Evolutionary conservation across 2,329 filamentous ascomycete species (phyloP), one percentile per base, ranked within the genome.

Genomic region (Ophiognomonia clavigignenti-juglandacearum): DNA sequence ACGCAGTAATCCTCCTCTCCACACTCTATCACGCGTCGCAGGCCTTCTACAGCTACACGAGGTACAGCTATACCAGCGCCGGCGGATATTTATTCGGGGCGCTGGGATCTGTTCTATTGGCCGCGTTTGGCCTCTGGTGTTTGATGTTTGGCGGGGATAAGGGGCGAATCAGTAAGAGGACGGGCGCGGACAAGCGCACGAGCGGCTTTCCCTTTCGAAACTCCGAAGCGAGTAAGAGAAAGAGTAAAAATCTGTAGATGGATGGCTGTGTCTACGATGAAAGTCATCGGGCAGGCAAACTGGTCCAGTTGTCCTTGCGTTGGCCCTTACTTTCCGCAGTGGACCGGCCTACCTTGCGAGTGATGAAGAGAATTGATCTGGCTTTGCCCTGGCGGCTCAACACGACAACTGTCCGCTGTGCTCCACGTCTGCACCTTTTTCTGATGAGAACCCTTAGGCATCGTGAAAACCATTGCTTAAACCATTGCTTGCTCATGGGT

Each of bases 21-120:
- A 77, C 79, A 0, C 52, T 80, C 3, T 86, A 87, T 68, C 86
- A 92, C 63, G 67, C 72, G 16, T 58, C 72, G 0, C 71, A 73
- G 4, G 82, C 82, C 16, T 80, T 83, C 54, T 85, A 87, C 63
- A 74, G 78, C 59, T 93, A 91, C 66, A 73, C 74, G 40, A 77
- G 82, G 61, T 88, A 82, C 66, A 72, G 74, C n/a, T 65, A 69
- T 44, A 69, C 68, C 62, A 70, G 72, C 6, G 74, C 81, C 57
- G 70, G 75, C 10, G 77, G 74, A 0, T 86, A 83, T 59, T 65
- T 75, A 1, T 61, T 87, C 5, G 85, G 81, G 0, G 74, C 80
- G 53, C 56, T 76, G 2, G 80, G 75, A 18, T 83, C 75, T 54
- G 70, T 72, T 7, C 56, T 68, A 29, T 66, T 91, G 50, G 80